Percentiles rank a stretch among this genome's conserved stretches.
These are phyloP conservation scores for Kazachstania psychrophila DNA, from an alignment of 805 yeast species.

Conservation along the genomic window DNA sequence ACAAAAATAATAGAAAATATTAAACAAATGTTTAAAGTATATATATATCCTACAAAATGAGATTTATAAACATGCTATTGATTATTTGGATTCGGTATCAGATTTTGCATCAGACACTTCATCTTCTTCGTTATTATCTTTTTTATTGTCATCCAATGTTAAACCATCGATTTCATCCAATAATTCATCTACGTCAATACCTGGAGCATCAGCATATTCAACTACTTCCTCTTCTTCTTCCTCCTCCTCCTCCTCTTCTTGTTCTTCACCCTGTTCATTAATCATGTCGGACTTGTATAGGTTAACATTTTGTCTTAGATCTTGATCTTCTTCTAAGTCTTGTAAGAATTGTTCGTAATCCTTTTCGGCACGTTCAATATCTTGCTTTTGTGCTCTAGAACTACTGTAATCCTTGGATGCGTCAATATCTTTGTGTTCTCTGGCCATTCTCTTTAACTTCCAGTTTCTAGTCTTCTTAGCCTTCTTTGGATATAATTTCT, in stretches of 20 bases:
- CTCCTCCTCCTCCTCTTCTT: slow-evolving; percentile 34
- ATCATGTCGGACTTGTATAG: slow-evolving; percentile 70
- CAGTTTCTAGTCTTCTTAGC: slow-evolving; percentile 67
- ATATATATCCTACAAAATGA: no score
- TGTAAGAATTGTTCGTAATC: slow-evolving; percentile 94
- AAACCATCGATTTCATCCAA: slow-evolving; percentile 90
- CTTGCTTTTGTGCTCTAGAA: slow-evolving; percentile 74
- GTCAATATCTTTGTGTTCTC: slow-evolving; percentile 80
- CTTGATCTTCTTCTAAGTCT: slow-evolving; percentile 94
- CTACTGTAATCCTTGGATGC: slow-evolving; percentile 49
- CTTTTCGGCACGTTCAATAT: slow-evolving; percentile 81
- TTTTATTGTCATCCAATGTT: slow-evolving; percentile 54
- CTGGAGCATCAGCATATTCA: slow-evolving; percentile 77
- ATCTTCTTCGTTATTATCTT: slow-evolving; percentile 7
- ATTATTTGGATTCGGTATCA: background rate
- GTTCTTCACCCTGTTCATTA: no score
- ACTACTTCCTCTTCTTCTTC: slow-evolving; percentile 35
- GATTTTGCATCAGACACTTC: background rate
- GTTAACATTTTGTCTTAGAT: slow-evolving; percentile 83
- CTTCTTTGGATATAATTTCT: slow-evolving; percentile 77
- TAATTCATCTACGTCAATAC: slow-evolving; percentile 80
- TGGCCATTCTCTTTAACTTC: slow-evolving; percentile 96
- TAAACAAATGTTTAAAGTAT: background rate
- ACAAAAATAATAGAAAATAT: no score
- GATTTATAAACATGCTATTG: no score